Evolutionary conservation across 345 rosid genomes (phyloP).

Genomic region (Crucihimalaya himalaica): DNA sequence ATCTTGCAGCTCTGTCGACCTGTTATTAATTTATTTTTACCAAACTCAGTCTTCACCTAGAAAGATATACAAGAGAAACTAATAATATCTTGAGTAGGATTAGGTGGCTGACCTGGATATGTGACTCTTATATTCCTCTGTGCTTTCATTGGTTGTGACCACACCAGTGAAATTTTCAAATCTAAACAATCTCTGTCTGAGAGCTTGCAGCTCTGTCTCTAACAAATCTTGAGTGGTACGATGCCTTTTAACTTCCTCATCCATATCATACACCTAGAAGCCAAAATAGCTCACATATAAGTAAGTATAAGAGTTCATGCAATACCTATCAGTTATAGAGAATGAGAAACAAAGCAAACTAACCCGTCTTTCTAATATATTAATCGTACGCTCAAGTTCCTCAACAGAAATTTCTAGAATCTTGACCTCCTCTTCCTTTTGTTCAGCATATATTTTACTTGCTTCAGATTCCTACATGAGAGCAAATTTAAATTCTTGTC

Average conservation of each 20-base stretch:
- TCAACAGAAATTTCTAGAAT: slow-evolving; percentile 82
- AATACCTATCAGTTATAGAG: slow-evolving; percentile 9
- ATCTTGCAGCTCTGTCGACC: slow-evolving; percentile 54
- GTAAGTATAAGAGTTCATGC: slow-evolving; percentile 7
- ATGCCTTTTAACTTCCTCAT: slow-evolving; percentile 79
- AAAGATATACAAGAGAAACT: slow-evolving; percentile 19
- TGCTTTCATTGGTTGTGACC: slow-evolving; percentile 42
- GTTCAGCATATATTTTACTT: slow-evolving; percentile 71
- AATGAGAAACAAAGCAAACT: slow-evolving; percentile 32
- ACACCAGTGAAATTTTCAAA: slow-evolving; percentile 60
- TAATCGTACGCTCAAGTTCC: slow-evolving; percentile 83
- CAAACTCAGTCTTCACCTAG: slow-evolving; percentile 21
- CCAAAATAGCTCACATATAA: slow-evolving; percentile 32
- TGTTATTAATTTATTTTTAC: slow-evolving; percentile 45
- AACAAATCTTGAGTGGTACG: slow-evolving; percentile 61
- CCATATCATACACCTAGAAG: slow-evolving; percentile 78
- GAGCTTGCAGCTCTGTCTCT: slow-evolving; percentile 73
- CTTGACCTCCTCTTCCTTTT: slow-evolving; percentile 91
- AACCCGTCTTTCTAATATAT: slow-evolving; percentile 88
- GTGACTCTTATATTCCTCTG: slow-evolving; percentile 45
- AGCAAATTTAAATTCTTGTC: slow-evolving; percentile 4
- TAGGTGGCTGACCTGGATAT: slow-evolving; percentile 50
- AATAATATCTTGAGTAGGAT: slow-evolving; percentile 20
- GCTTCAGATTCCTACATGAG: slow-evolving; percentile 70
- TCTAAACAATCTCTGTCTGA: slow-evolving; percentile 62